Conservation (phyloP, 495 filamentous ascomycete species). For the Xylaria flabelliformis region DNA sequence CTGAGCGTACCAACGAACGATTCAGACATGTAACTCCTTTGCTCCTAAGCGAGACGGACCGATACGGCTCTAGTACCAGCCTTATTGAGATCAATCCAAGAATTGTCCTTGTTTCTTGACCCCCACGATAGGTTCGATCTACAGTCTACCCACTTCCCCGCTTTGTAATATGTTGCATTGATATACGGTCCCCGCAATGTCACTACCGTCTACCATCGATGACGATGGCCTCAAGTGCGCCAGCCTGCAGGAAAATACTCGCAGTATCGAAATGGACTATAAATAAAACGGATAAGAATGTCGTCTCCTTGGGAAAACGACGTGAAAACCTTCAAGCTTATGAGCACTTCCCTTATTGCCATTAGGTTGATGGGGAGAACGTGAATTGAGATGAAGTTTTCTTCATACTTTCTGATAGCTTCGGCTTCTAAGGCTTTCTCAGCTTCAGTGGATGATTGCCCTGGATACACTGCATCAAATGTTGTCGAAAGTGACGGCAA, state of each 20-base stretch:
- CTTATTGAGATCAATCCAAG: background rate
- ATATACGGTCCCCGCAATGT: slow-evolving; percentile 16
- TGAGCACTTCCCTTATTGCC: background rate
- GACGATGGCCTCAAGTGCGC: slow-evolving; percentile 9
- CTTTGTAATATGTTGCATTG: slow-evolving; percentile 10
- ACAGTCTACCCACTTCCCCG: slow-evolving; percentile 21
- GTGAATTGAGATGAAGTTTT: slow-evolving; percentile 26
- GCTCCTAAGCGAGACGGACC: background rate
- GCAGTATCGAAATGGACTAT: background rate
- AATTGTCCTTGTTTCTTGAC: background rate
- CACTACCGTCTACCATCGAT: background rate
- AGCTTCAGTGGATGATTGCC: slow-evolving; percentile 54
- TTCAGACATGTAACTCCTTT: background rate
- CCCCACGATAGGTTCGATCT: slow-evolving; percentile 10
- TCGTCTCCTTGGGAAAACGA: background rate
- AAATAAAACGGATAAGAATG: background rate
- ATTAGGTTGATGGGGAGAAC: background rate
- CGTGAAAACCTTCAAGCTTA: background rate
- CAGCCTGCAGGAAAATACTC: background rate
- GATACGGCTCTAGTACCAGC: background rate
- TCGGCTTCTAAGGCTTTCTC: slow-evolving; percentile 18
- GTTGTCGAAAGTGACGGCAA: slow-evolving; percentile 55
- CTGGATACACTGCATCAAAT: slow-evolving; percentile 75
- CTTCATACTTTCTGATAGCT: slow-evolving; percentile 21
- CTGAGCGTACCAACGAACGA: background rate